A percentile compares a stretch with the other conserved stretches of the same genome.
Conservation (phyloP, 1,284 basidiomycete species). For the Malassezia obtusa region DNA sequence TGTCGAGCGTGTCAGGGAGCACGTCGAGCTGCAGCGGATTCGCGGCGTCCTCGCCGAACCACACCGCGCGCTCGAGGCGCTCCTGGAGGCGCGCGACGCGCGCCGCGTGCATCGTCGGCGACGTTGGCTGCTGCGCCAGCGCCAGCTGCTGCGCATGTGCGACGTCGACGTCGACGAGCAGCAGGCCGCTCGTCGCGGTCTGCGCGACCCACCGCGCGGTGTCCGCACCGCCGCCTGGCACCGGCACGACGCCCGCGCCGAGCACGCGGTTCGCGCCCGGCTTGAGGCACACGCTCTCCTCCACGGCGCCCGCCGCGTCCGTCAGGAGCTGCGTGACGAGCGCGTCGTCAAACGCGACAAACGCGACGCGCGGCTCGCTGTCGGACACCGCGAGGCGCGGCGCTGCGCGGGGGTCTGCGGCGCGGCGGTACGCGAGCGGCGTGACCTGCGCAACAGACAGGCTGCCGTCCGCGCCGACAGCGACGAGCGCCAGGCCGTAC, state of each 20-base stretch:
- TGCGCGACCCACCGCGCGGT: slow-evolving; percentile 31
- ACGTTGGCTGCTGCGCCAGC: slow-evolving; percentile 8
- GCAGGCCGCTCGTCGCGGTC: slow-evolving; percentile 33
- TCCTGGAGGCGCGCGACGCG: slow-evolving; percentile 59
- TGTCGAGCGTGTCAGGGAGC: slow-evolving; percentile 63
- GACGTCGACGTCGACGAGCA: slow-evolving; percentile 31
- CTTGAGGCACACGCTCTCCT: slow-evolving; percentile 47
- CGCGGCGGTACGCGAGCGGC: slow-evolving; percentile 13
- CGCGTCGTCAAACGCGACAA: slow-evolving; percentile 33
- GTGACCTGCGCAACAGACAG: background rate
- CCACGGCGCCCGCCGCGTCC: slow-evolving; percentile 26
- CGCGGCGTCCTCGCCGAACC: slow-evolving; percentile 63
- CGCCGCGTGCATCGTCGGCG: slow-evolving; percentile 24
- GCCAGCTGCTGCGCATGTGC: slow-evolving; percentile 20
- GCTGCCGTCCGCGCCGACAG: slow-evolving; percentile 10
- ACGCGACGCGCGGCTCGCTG: slow-evolving; percentile 25
- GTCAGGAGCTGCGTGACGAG: slow-evolving; percentile 29
- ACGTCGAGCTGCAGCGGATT: slow-evolving; percentile 78
- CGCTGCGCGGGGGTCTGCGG: slow-evolving; percentile 26
- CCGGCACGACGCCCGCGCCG: slow-evolving; percentile 27
- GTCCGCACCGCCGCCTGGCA: slow-evolving; percentile 11
- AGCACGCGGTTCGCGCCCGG: slow-evolving; percentile 41
- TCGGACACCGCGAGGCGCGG: slow-evolving; percentile 35
- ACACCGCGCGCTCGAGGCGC: slow-evolving; percentile 75
- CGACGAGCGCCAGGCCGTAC: slow-evolving; percentile 24